Conservation (phyloP, 306 rosid genomes). For the Malus fusca region DNA sequence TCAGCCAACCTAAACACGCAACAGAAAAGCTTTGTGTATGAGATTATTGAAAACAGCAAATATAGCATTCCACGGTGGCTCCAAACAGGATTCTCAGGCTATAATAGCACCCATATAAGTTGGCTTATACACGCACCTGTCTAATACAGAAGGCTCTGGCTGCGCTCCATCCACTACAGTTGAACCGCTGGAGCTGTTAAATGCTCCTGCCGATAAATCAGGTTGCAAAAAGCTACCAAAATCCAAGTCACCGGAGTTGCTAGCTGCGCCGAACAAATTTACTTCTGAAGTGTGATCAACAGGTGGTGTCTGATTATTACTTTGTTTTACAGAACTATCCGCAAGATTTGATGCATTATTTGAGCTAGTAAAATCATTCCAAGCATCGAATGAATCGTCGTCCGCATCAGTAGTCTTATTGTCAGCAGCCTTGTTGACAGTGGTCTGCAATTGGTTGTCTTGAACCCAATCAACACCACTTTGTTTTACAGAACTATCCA, state of each 20-base stretch:
- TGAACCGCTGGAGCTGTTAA: conserved; percentile 30
- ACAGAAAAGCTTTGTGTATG: not conserved
- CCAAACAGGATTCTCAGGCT: not conserved
- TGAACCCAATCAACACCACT: conserved; percentile 26
- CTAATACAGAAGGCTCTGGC: conserved; percentile 30
- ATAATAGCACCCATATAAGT: conserved; percentile 2
- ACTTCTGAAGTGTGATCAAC: conserved; percentile 34
- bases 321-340: conserved; percentile 33
- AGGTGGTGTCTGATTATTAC: conserved; percentile 13
- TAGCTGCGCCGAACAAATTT: conserved; percentile 31
- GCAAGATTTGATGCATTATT: conserved; percentile 34
- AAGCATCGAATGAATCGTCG: conserved; percentile 42
- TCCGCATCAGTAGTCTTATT: conserved; percentile 19
- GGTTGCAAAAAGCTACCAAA: conserved; percentile 36
- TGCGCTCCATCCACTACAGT: conserved; percentile 21
- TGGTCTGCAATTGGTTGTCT: conserved; percentile 39
- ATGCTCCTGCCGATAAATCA: conserved; percentile 37
- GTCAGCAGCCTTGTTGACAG: conserved; percentile 29
- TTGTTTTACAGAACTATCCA: conserved; percentile 34
- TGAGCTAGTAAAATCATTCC: conserved; percentile 53
- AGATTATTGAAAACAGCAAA: not conserved
- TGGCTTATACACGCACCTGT: conserved; percentile 44
- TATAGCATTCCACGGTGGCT: not conserved
- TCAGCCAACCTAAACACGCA: conserved; percentile 44
- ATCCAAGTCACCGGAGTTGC: conserved; percentile 32